phyloP scores from a whole-genome alignment of 2,329 filamentous ascomycete genomes.

The Lachnellula occidentalis region DNA sequence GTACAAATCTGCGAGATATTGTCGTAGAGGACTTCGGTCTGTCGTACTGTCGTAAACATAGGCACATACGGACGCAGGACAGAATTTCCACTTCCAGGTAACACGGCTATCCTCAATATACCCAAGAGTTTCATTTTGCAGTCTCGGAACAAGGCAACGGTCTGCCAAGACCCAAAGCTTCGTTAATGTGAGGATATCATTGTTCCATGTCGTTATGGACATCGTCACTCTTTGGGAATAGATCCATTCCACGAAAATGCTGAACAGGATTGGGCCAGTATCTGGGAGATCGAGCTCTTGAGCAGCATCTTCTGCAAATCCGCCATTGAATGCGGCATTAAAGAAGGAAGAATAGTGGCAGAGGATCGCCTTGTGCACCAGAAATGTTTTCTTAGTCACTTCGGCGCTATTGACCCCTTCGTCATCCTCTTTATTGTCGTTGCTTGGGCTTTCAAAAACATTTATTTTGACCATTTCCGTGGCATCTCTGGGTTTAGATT shows the following conservation, averaged over 20 bases:
- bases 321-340: conserved; percentile 3
- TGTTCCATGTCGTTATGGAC: neutral
- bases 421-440: too few relatives aligned
- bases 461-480: too few relatives aligned
- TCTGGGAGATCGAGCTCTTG: neutral
- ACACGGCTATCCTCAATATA: too few relatives aligned
- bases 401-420: too few relatives aligned
- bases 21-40: too few relatives aligned
- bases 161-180: neutral
- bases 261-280: neutral
- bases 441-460: too few relatives aligned
- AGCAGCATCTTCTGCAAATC: neutral
- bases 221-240: neutral
- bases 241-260: neutral
- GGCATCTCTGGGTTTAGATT: too few relatives aligned
- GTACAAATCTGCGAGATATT: too few relatives aligned
- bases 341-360: conserved; percentile 11
- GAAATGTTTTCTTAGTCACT: too few relatives aligned
- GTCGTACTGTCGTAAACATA: too few relatives aligned
- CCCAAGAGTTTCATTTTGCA: too few relatives aligned
- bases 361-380: conserved; percentile 9
- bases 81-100: too few relatives aligned
- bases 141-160: neutral
- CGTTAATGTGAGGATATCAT: neutral
- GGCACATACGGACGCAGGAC: rapidly evolving